Base-by-base conservation (phyloP, 1,284 basidiomycete species). In the Somion occarium region DNA sequence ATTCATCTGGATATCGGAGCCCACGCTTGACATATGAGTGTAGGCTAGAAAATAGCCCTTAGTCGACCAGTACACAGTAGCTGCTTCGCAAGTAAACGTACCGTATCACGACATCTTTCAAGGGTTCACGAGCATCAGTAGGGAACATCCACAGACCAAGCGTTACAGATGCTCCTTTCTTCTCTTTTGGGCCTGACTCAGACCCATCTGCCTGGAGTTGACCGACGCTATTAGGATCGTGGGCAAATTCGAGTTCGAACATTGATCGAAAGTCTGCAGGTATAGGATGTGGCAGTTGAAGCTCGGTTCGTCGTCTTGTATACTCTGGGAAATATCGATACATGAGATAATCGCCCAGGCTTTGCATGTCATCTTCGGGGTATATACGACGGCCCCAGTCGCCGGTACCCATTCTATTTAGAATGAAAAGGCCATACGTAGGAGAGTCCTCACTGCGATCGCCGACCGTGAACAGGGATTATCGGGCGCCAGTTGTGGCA, bases 401-500 rank as follows among this genome's bases (percentile, higher is more conserved):
- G 46, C 90, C 85, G 64, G 83, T 83, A n/a, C 89, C 90, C 63
- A 88, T 82, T 44, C 92, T 83, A 65, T 95, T 95, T 58, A 94
- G 75, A 53, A 94, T 85, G 66, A 90, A 93, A 64, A 93, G 85
- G 9, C 91, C 91, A 64, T 93, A 92, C 37, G 82, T 83, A 1
- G 92, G 91, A 65, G 88, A 86, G 23, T 78, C 72, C 50, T 80
- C 73, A 59, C 83, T 85, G 59, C 18, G 37, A 44, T 44, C 39
- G 7, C 41, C 37, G 19, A 43, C 18, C 15, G 42, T 43, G 23
- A 27, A 37, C 51, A 53, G 57, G 39, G 45, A 41, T 44, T 49
- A 54, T 44, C 53, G 46, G 37, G 44, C 39, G 23, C 44, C 24
- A 22, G 27, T 15, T 34, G 49, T 20, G 34, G 38, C 38, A 41